phyloP scores from a whole-genome alignment of 208 protist species.

The Acanthamoeba divionensis region DNA sequence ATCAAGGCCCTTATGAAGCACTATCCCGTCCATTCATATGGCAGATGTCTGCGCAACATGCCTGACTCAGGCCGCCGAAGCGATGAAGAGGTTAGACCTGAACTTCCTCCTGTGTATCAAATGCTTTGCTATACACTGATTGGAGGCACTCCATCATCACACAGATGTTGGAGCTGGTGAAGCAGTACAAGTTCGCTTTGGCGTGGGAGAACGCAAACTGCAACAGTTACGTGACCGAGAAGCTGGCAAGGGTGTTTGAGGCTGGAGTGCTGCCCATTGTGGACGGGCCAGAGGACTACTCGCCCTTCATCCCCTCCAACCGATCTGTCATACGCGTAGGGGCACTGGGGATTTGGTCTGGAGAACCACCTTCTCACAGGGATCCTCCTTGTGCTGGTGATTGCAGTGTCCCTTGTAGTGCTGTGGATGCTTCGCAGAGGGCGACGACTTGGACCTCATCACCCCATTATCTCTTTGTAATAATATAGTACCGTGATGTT shows the following conservation, averaged over 20 bases:
- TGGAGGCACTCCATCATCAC: too few species aligned
- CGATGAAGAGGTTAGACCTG: too few species aligned
- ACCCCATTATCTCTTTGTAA: too few species aligned
- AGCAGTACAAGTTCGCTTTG: constrained; percentile 45
- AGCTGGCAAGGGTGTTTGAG: background rate
- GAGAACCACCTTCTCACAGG: background rate
- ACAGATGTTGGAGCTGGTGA: background rate
- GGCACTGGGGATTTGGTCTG: background rate
- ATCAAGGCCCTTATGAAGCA: constrained; percentile 22
- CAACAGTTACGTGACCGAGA: constrained; percentile 57
- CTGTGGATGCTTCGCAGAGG: too few species aligned
- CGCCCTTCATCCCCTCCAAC: background rate
- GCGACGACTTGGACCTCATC: too few species aligned
- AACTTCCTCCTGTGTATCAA: too few species aligned
- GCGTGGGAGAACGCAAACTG: constrained; percentile 48
- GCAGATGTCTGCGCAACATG: background rate
- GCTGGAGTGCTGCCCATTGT: constrained; percentile 25
- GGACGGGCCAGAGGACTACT: constrained; percentile 32
- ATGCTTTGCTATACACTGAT: too few species aligned
- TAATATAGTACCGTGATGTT: too few species aligned
- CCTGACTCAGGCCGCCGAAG: background rate
- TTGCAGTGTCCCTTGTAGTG: too few species aligned
- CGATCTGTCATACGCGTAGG: constrained; percentile 62
- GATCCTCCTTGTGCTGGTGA: too few species aligned
- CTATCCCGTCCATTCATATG: constrained; percentile 28